A percentile compares a stretch with the other conserved stretches of the same genome.
Conservation (phyloP, 495 filamentous ascomycete genomes). For the Tuber borchii region DNA sequence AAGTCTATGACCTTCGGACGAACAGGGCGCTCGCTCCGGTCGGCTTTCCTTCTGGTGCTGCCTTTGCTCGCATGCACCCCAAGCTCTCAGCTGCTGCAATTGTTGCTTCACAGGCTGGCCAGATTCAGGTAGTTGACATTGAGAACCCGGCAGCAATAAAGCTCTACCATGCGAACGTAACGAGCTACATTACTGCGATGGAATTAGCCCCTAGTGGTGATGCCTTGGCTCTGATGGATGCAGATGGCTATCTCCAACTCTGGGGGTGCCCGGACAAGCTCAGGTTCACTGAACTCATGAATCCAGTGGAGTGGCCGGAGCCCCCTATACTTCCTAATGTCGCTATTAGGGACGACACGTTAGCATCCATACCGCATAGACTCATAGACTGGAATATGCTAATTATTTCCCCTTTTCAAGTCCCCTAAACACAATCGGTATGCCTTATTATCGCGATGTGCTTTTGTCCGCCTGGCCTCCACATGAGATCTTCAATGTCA, state of each 20-base stretch:
- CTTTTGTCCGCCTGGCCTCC: slow-evolving; percentile 86
- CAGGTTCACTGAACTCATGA: slow-evolving; percentile 77
- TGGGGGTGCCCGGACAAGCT: slow-evolving; percentile 91
- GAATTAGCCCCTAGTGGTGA: slow-evolving; percentile 89
- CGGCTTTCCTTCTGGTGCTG: slow-evolving; percentile 83
- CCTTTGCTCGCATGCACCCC: slow-evolving; percentile 91
- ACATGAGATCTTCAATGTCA: slow-evolving; percentile 72
- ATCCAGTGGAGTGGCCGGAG: slow-evolving; percentile 71
- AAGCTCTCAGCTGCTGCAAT: slow-evolving; percentile 87
- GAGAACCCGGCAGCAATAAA: slow-evolving; percentile 88
- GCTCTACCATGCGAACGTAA: slow-evolving; percentile 75
- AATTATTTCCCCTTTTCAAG: slow-evolving; percentile 44
- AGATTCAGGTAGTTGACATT: slow-evolving; percentile 88
- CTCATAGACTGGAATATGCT: neutral
- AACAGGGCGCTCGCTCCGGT: slow-evolving; percentile 77
- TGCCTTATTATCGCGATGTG: slow-evolving; percentile 86
- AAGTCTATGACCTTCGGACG: slow-evolving; percentile 88
- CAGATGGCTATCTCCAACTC: slow-evolving; percentile 69
- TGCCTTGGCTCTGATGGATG: slow-evolving; percentile 73
- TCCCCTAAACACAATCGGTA: slow-evolving; percentile 74
- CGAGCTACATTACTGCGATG: slow-evolving; percentile 62
- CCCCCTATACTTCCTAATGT: slow-evolving; percentile 54
- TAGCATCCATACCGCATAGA: slow-evolving; percentile 42
- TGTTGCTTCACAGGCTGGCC: slow-evolving; percentile 79
- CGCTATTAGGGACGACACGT: slow-evolving; percentile 57